Conservation (phyloP, 495 filamentous ascomycete species). For the Penicillium verhagenii region DNA sequence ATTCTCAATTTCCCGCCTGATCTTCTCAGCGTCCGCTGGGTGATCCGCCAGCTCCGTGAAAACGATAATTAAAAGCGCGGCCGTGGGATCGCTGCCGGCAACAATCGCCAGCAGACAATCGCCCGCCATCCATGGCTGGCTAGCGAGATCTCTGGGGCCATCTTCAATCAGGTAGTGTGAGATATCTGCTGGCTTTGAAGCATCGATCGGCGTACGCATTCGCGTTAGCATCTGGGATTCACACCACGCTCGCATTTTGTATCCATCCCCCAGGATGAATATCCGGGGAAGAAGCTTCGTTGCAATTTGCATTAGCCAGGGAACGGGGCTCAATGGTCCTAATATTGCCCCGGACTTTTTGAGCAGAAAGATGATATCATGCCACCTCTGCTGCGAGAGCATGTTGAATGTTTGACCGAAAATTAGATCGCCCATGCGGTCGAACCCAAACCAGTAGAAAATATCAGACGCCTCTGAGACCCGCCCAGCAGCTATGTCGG, state of each 20-base stretch:
- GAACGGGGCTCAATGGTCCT: slow-evolving; percentile 27
- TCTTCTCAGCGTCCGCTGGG: slow-evolving; percentile 8
- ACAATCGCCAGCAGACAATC: slow-evolving; percentile 21
- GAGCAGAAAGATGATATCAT: slow-evolving; percentile 14
- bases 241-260: slow-evolving; percentile 17
- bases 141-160: background rate
- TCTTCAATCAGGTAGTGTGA: slow-evolving; percentile 30
- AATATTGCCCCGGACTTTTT: slow-evolving; percentile 17
- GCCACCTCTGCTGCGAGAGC: slow-evolving; percentile 27
- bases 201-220: no score
- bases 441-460: slow-evolving; percentile 20
- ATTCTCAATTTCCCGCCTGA: slow-evolving; percentile 12
- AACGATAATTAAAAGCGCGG: slow-evolving; percentile 10
- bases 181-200: slow-evolving; percentile 12
- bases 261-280: slow-evolving; percentile 15
- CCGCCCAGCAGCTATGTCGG: background rate
- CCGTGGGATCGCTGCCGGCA: slow-evolving; percentile 21
- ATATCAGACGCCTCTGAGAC: slow-evolving; percentile 7
- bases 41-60: slow-evolving; percentile 17
- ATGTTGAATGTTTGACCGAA: slow-evolving; percentile 42
- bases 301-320: slow-evolving; percentile 35
- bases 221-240: no score
- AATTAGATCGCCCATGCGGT: slow-evolving; percentile 34
- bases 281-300: slow-evolving; percentile 18
- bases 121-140: slow-evolving; percentile 13